Evolutionary conservation across 2,329 filamentous ascomycete genomes (phyloP), one percentile per base, ranked within the genome.

Genomic region (Berkeleyomyces rouxiae): DNA sequence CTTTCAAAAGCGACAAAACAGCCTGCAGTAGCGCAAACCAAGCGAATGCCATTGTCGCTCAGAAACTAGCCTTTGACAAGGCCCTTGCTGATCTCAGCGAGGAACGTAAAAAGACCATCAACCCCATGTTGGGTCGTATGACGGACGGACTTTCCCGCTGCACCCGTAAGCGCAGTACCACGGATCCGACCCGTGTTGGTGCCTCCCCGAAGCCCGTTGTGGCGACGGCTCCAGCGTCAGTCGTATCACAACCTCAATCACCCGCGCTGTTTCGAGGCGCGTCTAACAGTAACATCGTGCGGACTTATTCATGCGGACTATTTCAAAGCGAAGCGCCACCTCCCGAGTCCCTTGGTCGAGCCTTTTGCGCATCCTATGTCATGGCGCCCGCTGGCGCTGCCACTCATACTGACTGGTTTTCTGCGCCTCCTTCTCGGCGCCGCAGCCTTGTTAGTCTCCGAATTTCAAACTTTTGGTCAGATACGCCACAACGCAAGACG

Each of bases 401-500:
- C 11, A 40, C 16, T 7, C n/a, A 37, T 57, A 9, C 11, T 9
- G 55, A 64, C 9, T 64, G 40, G n/a, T 13, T 55, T 23, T 61
- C 60, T 16, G 46, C 57, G 4, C 36, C 58, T 16, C 33, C 60
- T 66, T 73, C 78, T 70, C 71, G 71, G n/a, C 76, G 73, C 3
- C 72, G 74, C 36, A 74, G 72, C 39, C 58, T 66, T 3, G 55
- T 65, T 7, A 59, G 65, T n/a, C 63, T 65, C 6, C 64, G 66
- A 13, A 42, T 66, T 5, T 59, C 66, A 6, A 40, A 43, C 31
- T 57, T 64, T 13, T 62, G 63, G 63, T 49, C 60, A 4, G 55
- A 55, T 2, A 13, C 42, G 33, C 40, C 43, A 36, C 42, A 9
- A 31, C 69, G 66, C 10, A 72, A 69, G 49, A 65, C 11, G 11